phyloP scores from a whole-genome alignment of 2,329 filamentous ascomycete species.

The Juglanconis juglandina region DNA sequence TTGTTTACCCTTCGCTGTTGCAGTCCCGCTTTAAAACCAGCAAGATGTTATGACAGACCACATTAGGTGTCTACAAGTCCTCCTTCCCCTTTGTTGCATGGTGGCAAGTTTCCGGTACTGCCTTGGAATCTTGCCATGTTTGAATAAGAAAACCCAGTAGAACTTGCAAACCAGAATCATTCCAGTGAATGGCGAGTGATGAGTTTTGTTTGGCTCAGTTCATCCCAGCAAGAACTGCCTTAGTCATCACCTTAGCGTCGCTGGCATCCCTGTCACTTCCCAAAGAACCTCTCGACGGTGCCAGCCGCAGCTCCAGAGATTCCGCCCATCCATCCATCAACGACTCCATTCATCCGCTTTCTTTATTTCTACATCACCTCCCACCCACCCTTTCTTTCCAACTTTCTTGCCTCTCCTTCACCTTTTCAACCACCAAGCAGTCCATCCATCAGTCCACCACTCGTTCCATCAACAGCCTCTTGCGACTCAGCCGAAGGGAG shows the following conservation, averaged over 20 bases:
- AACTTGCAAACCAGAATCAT: too few species aligned
- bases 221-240: not conserved
- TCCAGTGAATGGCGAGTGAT: too few species aligned
- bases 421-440: not conserved
- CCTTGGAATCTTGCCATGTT: too few species aligned
- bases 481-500: not conserved
- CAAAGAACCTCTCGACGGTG: conserved; percentile 15
- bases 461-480: not conserved
- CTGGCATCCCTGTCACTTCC: conserved; percentile 12
- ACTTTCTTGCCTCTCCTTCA: not conserved
- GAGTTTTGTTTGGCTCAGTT: too few species aligned
- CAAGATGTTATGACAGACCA: too few species aligned
- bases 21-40: too few species aligned
- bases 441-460: not conserved
- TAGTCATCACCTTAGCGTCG: conserved; percentile 7
- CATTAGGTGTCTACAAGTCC: too few species aligned
- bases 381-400: not conserved
- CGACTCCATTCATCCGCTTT: conserved; percentile 4
- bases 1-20: too few species aligned
- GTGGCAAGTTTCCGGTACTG: too few species aligned
- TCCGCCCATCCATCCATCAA: not conserved
- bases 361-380: not conserved
- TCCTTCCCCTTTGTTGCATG: too few species aligned
- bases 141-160: too few species aligned
- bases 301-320: conserved; percentile 13